Evolutionary conservation across 306 rosid genomes (phyloP), one percentile per base, ranked within the genome.

Genomic region (Castanea sativa): DNA sequence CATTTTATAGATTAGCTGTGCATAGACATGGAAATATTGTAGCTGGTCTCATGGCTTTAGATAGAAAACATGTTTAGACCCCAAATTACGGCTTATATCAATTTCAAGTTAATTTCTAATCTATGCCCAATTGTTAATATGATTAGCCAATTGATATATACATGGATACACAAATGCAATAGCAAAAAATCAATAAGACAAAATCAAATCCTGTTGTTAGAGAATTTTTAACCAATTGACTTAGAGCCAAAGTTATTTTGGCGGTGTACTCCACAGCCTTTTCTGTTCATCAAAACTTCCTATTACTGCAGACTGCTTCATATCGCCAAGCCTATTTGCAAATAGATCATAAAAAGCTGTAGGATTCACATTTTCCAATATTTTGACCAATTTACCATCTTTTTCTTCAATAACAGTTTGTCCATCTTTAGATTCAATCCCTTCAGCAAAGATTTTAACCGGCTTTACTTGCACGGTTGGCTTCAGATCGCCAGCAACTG

Each of bases 281-380:
- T 15, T 87, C 76, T 93, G 96, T 71, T 88, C 93, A 59, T 84
- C 78, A 74, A 90, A 93, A 85, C 97, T 90, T 84, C 88, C 90
- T 18, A 95, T 41, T 73, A 86, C 86, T 60, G 98, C 96, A 73
- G 93, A 81, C 77, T 91, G 97, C 56, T 73, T 87, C 67, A 19
- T 16, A 67, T 86, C 81, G 56, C 94, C 87, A 12, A 90, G 91
- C 81, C 82, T 86, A 4, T 83, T 77, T 63, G 94, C 89, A 78
- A 86, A 88, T 25, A 76, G 51, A 45, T 84, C 68, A 73, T 81
- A 85, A 86, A 82, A 93, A 32, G 78, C 82, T 29, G 71, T 55
- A 3, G 71, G 63, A 78, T 89, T 73, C 69, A 95, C 84, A 78
- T 73, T 78, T 12, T 85, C 81, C 80, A 95, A 84, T 70, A 93